Evolutionary conservation across 306 rosid species (phyloP).

Genomic region (Phaseolus lunatus): DNA sequence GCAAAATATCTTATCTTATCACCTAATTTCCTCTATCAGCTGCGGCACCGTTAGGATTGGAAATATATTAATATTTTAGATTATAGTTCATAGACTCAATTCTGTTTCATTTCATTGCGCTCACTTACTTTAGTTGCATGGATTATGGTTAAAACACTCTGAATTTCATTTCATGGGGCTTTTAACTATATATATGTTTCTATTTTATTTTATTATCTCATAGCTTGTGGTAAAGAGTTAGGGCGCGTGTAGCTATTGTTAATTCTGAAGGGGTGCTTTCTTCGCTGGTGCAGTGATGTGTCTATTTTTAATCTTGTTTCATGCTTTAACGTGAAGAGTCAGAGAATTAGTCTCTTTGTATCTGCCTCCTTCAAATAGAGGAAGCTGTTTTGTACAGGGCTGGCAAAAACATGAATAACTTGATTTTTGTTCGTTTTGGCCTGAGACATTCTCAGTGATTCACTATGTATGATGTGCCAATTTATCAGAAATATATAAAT

Average conservation of each 20-base stretch:
- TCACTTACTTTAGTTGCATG: background rate
- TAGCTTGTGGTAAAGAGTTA: background rate
- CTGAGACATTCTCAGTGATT: conserved; percentile 5
- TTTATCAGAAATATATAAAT: conserved; percentile 8
- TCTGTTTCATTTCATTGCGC: background rate
- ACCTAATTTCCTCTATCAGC: background rate
- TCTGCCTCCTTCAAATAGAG: conserved; percentile 31
- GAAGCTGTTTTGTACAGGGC: background rate
- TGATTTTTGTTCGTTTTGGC: background rate
- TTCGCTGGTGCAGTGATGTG: background rate
- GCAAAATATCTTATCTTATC: background rate
- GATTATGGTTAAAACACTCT: background rate
- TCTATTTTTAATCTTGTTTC: conserved; percentile 18
- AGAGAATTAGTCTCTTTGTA: background rate
- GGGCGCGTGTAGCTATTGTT: conserved; percentile 12
- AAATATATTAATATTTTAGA: background rate
- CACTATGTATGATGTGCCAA: background rate
- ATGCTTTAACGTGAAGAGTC: conserved; percentile 13
- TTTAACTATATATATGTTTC: conserved; percentile 10
- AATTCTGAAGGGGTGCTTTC: background rate
- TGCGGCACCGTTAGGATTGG: background rate
- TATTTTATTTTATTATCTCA: background rate
- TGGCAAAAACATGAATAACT: conserved; percentile 21
- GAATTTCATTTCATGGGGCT: conserved; percentile 3
- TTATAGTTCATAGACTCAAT: background rate